A percentile compares a stretch with the other conserved stretches of the same genome.
Conservation (phyloP, 169 alveolate species). For the Fabrea salina region DNA sequence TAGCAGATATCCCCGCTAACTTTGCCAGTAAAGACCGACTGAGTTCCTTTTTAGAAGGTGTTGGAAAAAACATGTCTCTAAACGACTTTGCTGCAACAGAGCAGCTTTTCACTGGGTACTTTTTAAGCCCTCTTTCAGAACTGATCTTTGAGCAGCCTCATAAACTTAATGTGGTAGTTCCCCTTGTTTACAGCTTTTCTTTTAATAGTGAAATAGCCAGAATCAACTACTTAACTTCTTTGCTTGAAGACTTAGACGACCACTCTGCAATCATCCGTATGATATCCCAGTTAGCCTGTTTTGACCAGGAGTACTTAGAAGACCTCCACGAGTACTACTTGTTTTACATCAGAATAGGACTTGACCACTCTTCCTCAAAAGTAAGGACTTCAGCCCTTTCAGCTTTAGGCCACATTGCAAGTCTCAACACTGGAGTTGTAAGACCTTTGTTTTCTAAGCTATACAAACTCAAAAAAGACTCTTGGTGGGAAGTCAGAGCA, state of each 20-base stretch:
- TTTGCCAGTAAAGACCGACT: neutral
- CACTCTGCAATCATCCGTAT: neutral
- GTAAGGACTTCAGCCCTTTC: neutral
- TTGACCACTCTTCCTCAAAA: neutral
- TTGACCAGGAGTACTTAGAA: neutral
- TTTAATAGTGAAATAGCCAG: neutral
- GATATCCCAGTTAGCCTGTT: neutral
- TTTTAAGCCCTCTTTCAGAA: neutral
- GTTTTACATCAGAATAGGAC: neutral
- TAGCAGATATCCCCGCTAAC: neutral
- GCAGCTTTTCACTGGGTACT: neutral
- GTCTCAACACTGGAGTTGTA: neutral
- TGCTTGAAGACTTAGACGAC: neutral
- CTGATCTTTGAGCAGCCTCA: neutral
- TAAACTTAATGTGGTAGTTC: neutral
- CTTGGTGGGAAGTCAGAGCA: constrained; percentile 25
- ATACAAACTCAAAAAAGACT: neutral
- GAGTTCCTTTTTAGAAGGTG: neutral
- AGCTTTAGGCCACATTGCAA: neutral
- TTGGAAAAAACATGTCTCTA: neutral
- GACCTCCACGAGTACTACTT: neutral
- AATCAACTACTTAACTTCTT: neutral
- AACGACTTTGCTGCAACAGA: neutral
- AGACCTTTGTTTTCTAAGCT: neutral
- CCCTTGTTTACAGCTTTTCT: neutral